phyloP scores from a whole-genome alignment of 2,329 filamentous ascomycete genomes.

The Dryadomyces quercivorus region DNA sequence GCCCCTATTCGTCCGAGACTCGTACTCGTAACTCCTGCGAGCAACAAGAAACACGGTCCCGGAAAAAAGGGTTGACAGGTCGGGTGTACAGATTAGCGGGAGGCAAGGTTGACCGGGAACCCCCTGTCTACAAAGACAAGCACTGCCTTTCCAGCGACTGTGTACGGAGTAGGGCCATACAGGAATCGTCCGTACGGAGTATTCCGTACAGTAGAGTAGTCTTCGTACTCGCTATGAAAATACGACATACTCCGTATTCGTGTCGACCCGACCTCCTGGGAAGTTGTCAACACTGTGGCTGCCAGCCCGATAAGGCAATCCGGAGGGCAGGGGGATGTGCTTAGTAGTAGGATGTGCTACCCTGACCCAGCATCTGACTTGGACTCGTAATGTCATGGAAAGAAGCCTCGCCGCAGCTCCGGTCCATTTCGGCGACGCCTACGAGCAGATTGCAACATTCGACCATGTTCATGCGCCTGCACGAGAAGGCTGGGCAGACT shows the following conservation, averaged over 20 bases:
- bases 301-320: neutral
- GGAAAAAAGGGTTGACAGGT: neutral
- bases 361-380: neutral
- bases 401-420: no score
- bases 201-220: no score
- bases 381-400: no score
- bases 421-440: conserved; percentile 10
- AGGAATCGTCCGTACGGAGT: no score
- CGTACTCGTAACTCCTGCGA: neutral
- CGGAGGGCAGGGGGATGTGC: neutral
- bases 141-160: no score
- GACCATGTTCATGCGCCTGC: neutral
- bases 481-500: neutral
- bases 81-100: neutral
- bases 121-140: neutral
- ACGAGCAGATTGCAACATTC: conserved; percentile 22
- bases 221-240: no score
- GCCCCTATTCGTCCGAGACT: neutral
- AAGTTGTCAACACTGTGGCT: neutral
- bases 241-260: neutral
- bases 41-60: neutral
- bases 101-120: neutral
- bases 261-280: neutral
- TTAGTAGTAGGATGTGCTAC: neutral
- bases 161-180: no score